A percentile compares a stretch with the other conserved stretches of the same genome.
These are phyloP conservation scores for Testicularia cyperi DNA, from an alignment of 1,284 basidiomycete genomes.

Conservation along the genomic window DNA sequence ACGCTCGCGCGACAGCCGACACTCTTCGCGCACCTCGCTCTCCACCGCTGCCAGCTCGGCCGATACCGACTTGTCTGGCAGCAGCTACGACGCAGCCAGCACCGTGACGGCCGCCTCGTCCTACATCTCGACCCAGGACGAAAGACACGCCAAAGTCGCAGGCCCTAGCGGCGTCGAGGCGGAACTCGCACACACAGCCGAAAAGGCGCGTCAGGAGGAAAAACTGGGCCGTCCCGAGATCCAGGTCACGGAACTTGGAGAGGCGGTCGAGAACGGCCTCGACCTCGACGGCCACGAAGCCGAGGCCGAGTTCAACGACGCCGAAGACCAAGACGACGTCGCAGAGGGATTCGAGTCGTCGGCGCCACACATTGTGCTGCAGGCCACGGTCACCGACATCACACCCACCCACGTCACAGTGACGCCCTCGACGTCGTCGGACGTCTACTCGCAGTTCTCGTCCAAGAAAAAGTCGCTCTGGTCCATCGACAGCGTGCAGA, in stretches of 20 bases:
- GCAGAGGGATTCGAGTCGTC: slow-evolving; percentile 43
- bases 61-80: slow-evolving; percentile 10
- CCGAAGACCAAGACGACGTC: slow-evolving; percentile 10
- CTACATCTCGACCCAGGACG: slow-evolving; percentile 23
- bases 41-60: slow-evolving; percentile 10
- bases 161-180: slow-evolving; percentile 24
- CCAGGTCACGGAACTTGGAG: slow-evolving; percentile 30
- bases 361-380: slow-evolving; percentile 52
- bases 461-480: slow-evolving; percentile 49
- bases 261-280: slow-evolving; percentile 25
- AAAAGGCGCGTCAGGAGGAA: slow-evolving; percentile 27
- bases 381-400: slow-evolving; percentile 52
- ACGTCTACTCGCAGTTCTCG: slow-evolving; percentile 22
- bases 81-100: slow-evolving; percentile 9
- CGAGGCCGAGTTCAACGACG: slow-evolving; percentile 1
- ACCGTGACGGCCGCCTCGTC: slow-evolving; percentile 27
- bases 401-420: slow-evolving; percentile 49
- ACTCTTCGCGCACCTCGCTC: slow-evolving; percentile 22
- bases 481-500: slow-evolving; percentile 53
- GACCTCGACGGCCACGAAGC: slow-evolving; percentile 15
- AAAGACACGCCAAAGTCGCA: slow-evolving; percentile 27
- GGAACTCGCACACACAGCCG: slow-evolving; percentile 20
- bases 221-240: slow-evolving; percentile 41
- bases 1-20: slow-evolving; percentile 26
- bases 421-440: slow-evolving; percentile 21